Conservation (phyloP, 495 filamentous ascomycete genomes). For the Entonaema liquescens region DNA sequence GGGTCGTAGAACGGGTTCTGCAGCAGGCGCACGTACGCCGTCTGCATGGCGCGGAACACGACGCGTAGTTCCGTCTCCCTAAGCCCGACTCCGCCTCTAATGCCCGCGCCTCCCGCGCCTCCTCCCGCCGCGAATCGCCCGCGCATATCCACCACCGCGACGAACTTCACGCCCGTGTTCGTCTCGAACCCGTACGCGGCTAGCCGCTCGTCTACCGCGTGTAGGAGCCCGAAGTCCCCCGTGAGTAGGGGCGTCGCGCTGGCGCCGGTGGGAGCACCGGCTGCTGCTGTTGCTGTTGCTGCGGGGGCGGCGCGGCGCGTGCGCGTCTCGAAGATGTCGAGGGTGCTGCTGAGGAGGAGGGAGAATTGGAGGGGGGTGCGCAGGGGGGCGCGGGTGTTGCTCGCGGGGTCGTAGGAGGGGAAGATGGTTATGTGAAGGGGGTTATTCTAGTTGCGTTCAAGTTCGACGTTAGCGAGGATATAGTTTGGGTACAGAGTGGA, state of each 20-base stretch:
- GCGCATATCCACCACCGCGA: conserved; percentile 87
- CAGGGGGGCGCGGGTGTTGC: conserved; percentile 56
- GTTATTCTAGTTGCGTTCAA: conserved; percentile 74
- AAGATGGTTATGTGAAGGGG: conserved; percentile 94
- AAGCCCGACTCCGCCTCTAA: conserved; percentile 36
- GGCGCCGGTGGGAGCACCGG: background rate
- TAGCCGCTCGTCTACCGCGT: conserved; percentile 90
- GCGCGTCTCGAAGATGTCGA: conserved; percentile 91
- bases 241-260: conserved; percentile 53
- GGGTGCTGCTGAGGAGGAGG: conserved; percentile 86
- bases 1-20: conserved; percentile 96
- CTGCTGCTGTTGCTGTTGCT: conserved; percentile 48
- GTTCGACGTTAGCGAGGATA: conserved; percentile 15
- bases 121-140: conserved; percentile 55
- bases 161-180: conserved; percentile 92
- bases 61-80: conserved; percentile 83
- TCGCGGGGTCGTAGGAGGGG: conserved; percentile 66
- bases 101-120: conserved; percentile 3
- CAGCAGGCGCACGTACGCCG: conserved; percentile 84
- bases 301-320: conserved; percentile 67
- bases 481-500: conserved; percentile 5
- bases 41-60: conserved; percentile 89
- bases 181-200: conserved; percentile 95
- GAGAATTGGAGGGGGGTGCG: conserved; percentile 82
- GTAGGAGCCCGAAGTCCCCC: conserved; percentile 90